A percentile compares a stretch with the other conserved stretches of the same genome.
Evolutionary conservation across 495 filamentous ascomycete genomes (phyloP).

Genomic region (Trichoderma asperelloides): DNA sequence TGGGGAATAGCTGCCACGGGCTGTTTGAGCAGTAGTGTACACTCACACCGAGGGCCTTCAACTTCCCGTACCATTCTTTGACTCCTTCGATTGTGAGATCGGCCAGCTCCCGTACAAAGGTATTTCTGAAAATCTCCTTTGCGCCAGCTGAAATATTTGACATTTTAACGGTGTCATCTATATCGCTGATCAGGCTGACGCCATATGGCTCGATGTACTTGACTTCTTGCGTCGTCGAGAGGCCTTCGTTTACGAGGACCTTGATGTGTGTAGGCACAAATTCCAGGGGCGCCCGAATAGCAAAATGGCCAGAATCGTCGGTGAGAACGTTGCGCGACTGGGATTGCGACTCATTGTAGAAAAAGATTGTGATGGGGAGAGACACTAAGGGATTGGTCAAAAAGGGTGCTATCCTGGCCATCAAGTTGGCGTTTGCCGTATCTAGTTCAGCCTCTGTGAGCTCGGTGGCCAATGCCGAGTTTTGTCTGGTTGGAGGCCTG

Average conservation of each 20-base stretch:
- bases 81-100: conserved; percentile 82
- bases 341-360: conserved; percentile 74
- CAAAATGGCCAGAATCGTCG: conserved; percentile 82
- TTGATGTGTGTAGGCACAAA: conserved; percentile 87
- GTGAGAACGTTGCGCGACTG: conserved; percentile 72
- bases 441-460: conserved; percentile 58
- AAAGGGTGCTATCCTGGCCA: conserved; percentile 82
- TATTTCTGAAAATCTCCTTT: conserved; percentile 90
- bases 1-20: conserved; percentile 90
- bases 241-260: conserved; percentile 74
- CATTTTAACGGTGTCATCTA: conserved; percentile 96
- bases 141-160: conserved; percentile 81
- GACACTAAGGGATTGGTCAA: conserved; percentile 68
- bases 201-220: conserved; percentile 69
- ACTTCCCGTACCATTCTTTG: conserved; percentile 71
- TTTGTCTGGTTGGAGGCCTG: conserved; percentile 14
- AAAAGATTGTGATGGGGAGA: conserved; percentile 77
- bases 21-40: conserved; percentile 92
- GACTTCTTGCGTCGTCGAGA: conserved; percentile 70
- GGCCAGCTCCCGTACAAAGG: conserved; percentile 75
- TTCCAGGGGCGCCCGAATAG: conserved; percentile 62
- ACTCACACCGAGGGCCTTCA: conserved; percentile 71
- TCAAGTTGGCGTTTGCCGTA: conserved; percentile 73
- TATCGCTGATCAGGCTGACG: conserved; percentile 90
- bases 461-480: conserved; percentile 43